Conservation (phyloP, 75 land plant species). For the Selaginella moellendorffii region DNA sequence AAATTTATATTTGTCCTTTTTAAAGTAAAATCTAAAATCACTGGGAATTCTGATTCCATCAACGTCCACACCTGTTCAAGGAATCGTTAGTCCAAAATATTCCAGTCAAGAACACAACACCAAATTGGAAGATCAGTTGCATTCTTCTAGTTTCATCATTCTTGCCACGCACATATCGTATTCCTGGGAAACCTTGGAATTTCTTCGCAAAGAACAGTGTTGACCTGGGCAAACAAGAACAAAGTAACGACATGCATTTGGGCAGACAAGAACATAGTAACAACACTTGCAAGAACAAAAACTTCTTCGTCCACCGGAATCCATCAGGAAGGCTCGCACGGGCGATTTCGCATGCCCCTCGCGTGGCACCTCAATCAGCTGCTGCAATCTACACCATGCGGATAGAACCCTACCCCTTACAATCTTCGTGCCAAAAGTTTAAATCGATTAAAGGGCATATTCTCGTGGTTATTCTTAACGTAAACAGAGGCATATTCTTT, state of each 20-base stretch:
- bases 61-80: conserved; percentile 84
- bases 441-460: too few relatives aligned
- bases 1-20: too few relatives aligned
- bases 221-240: conserved; percentile 33
- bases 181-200: conserved; percentile 38
- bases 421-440: too few relatives aligned
- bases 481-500: too few relatives aligned
- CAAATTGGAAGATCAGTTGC: conserved; percentile 85
- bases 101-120: conserved; percentile 61
- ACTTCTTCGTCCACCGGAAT: not conserved
- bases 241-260: not conserved
- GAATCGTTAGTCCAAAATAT: too few relatives aligned
- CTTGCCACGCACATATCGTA: conserved; percentile 71
- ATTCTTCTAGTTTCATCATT: conserved; percentile 37
- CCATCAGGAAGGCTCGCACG: not conserved
- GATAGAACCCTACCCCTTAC: too few relatives aligned
- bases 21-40: too few relatives aligned
- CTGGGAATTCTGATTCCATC: conserved; percentile 78
- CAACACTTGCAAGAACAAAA: not conserved
- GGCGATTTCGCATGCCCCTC: too few relatives aligned
- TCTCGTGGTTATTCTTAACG: too few relatives aligned
- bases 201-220: conserved; percentile 41
- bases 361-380: too few relatives aligned
- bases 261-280: too few relatives aligned
- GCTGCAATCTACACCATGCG: too few relatives aligned